Evolutionary conservation across 305 asterid species (phyloP), one percentile per base, ranked within the genome.

Genomic region (Andrographis paniculata): DNA sequence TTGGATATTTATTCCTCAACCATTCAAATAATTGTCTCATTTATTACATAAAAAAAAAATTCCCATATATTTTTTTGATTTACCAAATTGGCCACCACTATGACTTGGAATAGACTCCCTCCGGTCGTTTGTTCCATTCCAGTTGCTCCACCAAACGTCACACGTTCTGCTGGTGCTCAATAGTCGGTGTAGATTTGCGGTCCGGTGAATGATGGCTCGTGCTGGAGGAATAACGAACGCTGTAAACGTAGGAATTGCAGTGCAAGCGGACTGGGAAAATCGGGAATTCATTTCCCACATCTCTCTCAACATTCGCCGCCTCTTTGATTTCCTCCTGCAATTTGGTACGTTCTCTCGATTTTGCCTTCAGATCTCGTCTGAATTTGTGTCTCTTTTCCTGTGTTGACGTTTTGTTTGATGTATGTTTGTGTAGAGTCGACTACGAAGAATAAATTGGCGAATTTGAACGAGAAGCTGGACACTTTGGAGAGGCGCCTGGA

Each of bases 231-330:
- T 86, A 61, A 78, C 94, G 33, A 86, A 77, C 20, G 97, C 95
- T 1, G 95, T 88, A 39, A 88, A 81, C 62, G 94, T 88, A 4
- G 97, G 95, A 31, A 88, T 88, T 36, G 97, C 97, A 27, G 97
- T 88, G 6, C 94, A 88, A 73, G 97, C 97, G 12, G 95, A 82
- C 56, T 91, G 98, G 98, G 98, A 91, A 55, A 83, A 86, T 55
- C 87, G 98, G 18, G 96, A 89, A 58, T 89, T 89, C 79, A 78
- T 86, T 56, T 89, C 96, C 16, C 80, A 86, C 54, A 74, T 89
- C 59, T 89, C 98, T 6, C 95, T 86, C 71, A 80, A 82, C 38
- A 76, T 86, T 48, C 96, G 96, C 40, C 89, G 89, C 50, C 92
- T 89, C 43, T 82, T 86, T 48, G 96, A 86, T 62, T 89, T 89